Evolutionary conservation across 225 moss, liverwort and hornwort genomes (phyloP).

Genomic region (Ulota crispa): DNA sequence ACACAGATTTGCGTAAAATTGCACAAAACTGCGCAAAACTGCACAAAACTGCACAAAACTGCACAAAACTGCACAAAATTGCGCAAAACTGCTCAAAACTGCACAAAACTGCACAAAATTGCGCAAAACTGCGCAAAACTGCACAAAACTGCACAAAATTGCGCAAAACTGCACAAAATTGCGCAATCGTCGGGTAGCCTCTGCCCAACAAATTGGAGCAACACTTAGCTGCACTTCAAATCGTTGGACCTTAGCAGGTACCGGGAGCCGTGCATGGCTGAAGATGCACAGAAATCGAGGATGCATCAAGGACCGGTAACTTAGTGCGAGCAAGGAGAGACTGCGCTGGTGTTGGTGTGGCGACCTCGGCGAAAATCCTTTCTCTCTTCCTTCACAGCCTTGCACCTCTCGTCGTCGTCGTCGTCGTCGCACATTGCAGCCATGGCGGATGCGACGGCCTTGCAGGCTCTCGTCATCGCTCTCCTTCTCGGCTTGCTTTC

Average conservation of each 20-base stretch:
- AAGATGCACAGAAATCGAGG: not conserved
- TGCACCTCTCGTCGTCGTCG: not conserved
- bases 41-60: too few relatives aligned
- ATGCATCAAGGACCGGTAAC: not conserved
- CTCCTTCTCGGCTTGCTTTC: conserved; percentile 33
- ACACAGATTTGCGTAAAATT: too few relatives aligned
- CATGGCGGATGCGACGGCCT: conserved; percentile 27
- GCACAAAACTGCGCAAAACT: too few relatives aligned
- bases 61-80: too few relatives aligned
- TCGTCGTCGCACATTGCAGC: not conserved
- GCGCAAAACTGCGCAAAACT: too few relatives aligned
- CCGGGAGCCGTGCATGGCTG: not conserved
- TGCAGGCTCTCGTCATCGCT: conserved; percentile 25
- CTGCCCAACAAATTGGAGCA: not conserved
- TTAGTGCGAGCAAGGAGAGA: not conserved
- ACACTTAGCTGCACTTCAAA: not conserved
- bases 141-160: too few relatives aligned
- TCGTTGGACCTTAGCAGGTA: not conserved
- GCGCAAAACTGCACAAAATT: too few relatives aligned
- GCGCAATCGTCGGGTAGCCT: too few relatives aligned
- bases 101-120: too few relatives aligned
- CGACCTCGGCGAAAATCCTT: not conserved
- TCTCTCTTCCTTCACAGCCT: not conserved
- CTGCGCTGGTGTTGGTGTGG: not conserved
- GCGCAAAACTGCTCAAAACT: too few relatives aligned